phyloP scores from a whole-genome alignment of 2,329 filamentous ascomycete species.

The Colletotrichum cuscutae region DNA sequence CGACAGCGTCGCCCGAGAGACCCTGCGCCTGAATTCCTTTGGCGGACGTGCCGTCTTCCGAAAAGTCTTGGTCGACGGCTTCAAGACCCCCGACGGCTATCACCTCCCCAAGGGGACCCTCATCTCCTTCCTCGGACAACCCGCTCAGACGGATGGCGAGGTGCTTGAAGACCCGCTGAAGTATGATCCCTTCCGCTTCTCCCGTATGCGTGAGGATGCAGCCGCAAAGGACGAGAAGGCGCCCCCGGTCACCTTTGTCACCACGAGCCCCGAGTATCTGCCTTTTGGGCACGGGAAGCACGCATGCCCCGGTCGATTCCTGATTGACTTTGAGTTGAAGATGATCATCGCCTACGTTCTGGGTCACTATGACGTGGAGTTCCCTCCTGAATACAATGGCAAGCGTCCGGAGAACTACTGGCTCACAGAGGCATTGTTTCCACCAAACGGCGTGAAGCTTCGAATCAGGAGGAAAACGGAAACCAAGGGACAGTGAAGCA shows the following conservation, averaged over 20 bases:
- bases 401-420: constrained; percentile 30
- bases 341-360: constrained; percentile 40
- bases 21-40: constrained; percentile 49
- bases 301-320: constrained; percentile 44
- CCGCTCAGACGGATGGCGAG: constrained; percentile 43
- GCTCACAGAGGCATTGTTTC: constrained; percentile 30
- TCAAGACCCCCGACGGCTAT: constrained; percentile 46
- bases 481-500: not conserved
- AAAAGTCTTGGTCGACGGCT: constrained; percentile 41
- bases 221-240: constrained; percentile 36
- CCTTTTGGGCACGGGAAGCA: constrained; percentile 49
- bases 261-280: constrained; percentile 43
- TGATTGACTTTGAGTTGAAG: constrained; percentile 46
- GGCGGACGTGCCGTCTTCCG: constrained; percentile 43
- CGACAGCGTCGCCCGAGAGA: constrained; percentile 56
- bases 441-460: constrained; percentile 12
- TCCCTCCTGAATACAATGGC: constrained; percentile 31
- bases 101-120: constrained; percentile 45
- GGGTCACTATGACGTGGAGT: constrained; percentile 32
- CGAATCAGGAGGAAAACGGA: constrained; percentile 20
- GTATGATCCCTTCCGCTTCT: constrained; percentile 55
- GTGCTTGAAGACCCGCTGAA: constrained; percentile 46
- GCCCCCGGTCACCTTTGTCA: constrained; percentile 41
- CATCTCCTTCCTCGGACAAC: constrained; percentile 45
- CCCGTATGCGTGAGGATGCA: constrained; percentile 45